phyloP scores from a whole-genome alignment of 2,329 filamentous ascomycete genomes.

The Ceratocystis harringtonii region DNA sequence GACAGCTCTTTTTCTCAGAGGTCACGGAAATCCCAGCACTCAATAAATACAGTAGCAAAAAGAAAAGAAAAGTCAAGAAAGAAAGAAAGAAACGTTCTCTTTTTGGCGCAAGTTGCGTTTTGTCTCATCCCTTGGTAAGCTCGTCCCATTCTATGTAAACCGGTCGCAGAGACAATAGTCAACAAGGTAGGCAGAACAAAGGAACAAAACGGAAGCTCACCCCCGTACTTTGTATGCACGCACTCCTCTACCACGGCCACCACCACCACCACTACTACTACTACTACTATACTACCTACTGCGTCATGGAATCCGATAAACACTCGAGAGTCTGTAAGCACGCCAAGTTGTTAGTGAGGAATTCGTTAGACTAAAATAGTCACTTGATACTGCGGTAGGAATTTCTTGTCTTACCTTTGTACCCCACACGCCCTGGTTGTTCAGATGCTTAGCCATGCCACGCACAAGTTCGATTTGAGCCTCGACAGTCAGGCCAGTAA shows the following conservation, averaged over 20 bases:
- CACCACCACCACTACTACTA: not conserved
- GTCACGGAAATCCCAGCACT: not conserved
- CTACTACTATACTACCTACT: not conserved
- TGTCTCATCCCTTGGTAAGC: not conserved
- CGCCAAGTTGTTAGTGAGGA: not conserved
- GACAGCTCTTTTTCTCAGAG: not conserved
- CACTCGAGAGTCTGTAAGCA: conserved; percentile 11
- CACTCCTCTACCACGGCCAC: not conserved
- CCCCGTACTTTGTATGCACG: too few species aligned
- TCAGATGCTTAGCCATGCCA: conserved; percentile 46
- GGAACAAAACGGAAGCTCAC: not conserved
- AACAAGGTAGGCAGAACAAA: not conserved
- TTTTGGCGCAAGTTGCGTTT: not conserved
- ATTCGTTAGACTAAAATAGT: not conserved
- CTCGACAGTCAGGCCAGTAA: conserved; percentile 71
- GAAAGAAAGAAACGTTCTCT: not conserved
- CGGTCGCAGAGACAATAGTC: not conserved
- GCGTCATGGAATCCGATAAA: conserved; percentile 3
- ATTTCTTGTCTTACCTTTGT: conserved; percentile 25
- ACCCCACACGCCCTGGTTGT: conserved; percentile 43
- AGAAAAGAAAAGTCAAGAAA: not conserved
- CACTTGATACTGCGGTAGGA: too few species aligned
- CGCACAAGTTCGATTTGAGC: conserved; percentile 76
- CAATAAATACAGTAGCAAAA: not conserved
- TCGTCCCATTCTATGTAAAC: not conserved